phyloP scores from a whole-genome alignment of 23 red algal species.

The Chondrus crispus region DNA sequence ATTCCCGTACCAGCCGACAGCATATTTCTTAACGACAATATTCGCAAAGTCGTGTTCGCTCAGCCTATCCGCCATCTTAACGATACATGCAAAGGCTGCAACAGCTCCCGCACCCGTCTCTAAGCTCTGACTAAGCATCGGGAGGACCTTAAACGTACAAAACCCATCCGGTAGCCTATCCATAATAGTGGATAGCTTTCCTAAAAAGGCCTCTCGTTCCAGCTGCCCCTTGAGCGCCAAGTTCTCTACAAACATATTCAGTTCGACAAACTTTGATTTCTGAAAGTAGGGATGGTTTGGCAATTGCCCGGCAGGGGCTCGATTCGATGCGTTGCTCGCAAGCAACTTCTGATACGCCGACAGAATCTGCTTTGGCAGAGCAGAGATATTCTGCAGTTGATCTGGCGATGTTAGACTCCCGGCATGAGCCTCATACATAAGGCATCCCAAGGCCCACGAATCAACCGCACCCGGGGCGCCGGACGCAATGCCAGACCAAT shows the following conservation, averaged over 20 bases:
- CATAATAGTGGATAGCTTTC: constrained; percentile 54
- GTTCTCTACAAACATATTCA: constrained; percentile 92
- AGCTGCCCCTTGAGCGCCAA: constrained; percentile 75
- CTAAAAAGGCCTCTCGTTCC: constrained; percentile 77
- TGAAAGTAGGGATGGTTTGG: constrained; percentile 64
- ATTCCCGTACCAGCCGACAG: constrained; percentile 56
- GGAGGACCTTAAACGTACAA: constrained; percentile 83
- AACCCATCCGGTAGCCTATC: constrained; percentile 77
- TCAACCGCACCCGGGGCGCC: constrained; percentile 71
- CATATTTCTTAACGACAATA: constrained; percentile 70
- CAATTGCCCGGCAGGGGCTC: constrained; percentile 58
- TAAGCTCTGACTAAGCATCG: constrained; percentile 69
- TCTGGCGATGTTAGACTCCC: constrained; percentile 64
- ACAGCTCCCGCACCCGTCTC: constrained; percentile 49
- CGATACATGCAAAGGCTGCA: constrained; percentile 48
- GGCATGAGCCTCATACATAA: constrained; percentile 86
- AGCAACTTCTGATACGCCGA: constrained; percentile 87
- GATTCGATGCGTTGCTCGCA: constrained; percentile 49
- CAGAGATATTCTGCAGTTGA: constrained; percentile 65
- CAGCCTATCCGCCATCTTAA: constrained; percentile 62
- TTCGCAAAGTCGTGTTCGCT: constrained; percentile 41
- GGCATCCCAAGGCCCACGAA: constrained; percentile 94
- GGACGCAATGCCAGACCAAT: constrained; percentile 56
- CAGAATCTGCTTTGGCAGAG: constrained; percentile 70
- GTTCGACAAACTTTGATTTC: constrained; percentile 68